A percentile compares a stretch with the other conserved stretches of the same genome.
Conservation (phyloP, 768 basidiomycete genomes). For the Tricholoma matsutake region DNA sequence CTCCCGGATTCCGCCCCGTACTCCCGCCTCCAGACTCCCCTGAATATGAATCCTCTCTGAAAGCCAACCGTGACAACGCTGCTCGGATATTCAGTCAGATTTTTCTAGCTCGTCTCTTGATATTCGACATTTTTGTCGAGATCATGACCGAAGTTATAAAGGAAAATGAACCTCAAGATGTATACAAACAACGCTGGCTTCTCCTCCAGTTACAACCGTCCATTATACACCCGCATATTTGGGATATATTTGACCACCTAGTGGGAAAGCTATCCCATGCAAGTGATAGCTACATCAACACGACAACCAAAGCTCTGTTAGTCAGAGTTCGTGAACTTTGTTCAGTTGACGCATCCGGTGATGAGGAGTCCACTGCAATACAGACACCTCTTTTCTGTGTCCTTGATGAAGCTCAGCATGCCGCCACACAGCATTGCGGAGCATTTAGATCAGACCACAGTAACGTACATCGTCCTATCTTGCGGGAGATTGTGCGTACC, state of each 20-base stretch:
- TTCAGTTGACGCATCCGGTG: slow-evolving; percentile 3
- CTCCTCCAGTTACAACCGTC: slow-evolving; percentile 40
- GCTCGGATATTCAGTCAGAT: slow-evolving; percentile 33
- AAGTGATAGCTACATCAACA: slow-evolving; percentile 35
- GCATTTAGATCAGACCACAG: slow-evolving; percentile 39
- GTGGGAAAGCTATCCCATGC: slow-evolving; percentile 30
- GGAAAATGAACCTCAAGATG: slow-evolving; percentile 11
- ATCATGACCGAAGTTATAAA: slow-evolving; percentile 23
- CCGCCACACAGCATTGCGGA: slow-evolving; percentile 34
- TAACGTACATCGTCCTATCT: slow-evolving; percentile 33
- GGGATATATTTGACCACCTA: slow-evolving; percentile 41
- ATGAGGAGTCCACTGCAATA: neutral
- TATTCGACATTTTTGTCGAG: slow-evolving; percentile 38
- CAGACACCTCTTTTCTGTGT: slow-evolving; percentile 41
- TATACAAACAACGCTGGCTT: slow-evolving; percentile 37
- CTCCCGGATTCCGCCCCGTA: slow-evolving; percentile 26
- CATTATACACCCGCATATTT: slow-evolving; percentile 31
- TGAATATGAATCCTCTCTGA: slow-evolving; percentile 29
- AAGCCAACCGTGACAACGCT: slow-evolving; percentile 37
- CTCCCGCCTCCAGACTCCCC: slow-evolving; percentile 31
- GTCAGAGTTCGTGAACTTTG: slow-evolving; percentile 28
- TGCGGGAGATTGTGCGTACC: slow-evolving; percentile 41
- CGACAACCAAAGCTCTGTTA: slow-evolving; percentile 30
- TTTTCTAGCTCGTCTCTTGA: slow-evolving; percentile 38
- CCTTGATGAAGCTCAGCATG: slow-evolving; percentile 44